Evolutionary conservation across 345 rosid species (phyloP).

Genomic region (Salix koriyanagi): DNA sequence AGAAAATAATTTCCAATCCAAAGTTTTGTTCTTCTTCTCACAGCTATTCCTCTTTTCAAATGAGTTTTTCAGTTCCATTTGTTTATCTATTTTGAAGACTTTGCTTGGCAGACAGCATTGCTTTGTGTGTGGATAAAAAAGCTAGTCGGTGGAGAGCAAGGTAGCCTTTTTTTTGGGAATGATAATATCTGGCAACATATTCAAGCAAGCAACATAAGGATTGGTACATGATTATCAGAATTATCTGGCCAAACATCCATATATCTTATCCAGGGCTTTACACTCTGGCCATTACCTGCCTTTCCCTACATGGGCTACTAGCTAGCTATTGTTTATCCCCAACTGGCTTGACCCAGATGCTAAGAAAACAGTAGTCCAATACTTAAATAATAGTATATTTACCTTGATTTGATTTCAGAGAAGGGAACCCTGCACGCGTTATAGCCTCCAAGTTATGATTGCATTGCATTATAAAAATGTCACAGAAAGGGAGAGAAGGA

Average conservation of each 20-base stretch:
- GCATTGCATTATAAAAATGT: slow-evolving; percentile 6
- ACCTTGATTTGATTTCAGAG: slow-evolving; percentile 13
- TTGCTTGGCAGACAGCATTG: background rate
- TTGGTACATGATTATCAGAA: background rate
- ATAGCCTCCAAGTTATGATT: slow-evolving; percentile 12
- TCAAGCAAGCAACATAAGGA: background rate
- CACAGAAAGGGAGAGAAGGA: background rate
- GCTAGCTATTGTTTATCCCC: background rate
- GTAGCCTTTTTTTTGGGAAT: background rate
- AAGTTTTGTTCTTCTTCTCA: no score
- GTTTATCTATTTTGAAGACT: no score
- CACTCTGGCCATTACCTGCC: background rate
- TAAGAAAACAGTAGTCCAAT: background rate
- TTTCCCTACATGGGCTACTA: background rate
- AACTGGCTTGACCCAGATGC: background rate
- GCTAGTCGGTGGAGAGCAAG: background rate
- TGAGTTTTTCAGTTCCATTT: background rate
- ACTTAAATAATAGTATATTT: background rate
- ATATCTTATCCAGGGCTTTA: background rate
- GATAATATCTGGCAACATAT: background rate
- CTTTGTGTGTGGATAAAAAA: background rate
- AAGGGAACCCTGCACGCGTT: slow-evolving; percentile 6
- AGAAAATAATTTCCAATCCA: background rate
- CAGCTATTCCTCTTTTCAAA: background rate
- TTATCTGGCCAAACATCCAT: background rate